Percentiles rank a stretch among this genome's conserved stretches.
Evolutionary conservation across 2,329 filamentous ascomycete genomes (phyloP).

Genomic region (Colletotrichum incanum): DNA sequence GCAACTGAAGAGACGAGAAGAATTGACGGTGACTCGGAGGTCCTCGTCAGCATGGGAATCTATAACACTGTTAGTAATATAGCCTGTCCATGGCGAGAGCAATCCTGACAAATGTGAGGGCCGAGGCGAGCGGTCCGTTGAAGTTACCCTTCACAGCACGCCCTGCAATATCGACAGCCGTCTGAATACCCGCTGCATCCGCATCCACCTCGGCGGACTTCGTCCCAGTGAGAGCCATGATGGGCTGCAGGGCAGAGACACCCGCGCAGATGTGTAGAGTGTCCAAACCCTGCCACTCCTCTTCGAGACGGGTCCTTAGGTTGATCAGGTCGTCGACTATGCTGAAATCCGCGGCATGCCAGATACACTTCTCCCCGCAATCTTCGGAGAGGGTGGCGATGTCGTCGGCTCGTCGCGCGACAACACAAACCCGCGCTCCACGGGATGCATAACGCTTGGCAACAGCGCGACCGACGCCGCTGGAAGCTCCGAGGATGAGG

Average conservation of each 20-base stretch:
- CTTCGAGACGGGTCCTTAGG: conserved; percentile 23
- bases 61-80: conserved; percentile 9
- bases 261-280: conserved; percentile 32
- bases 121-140: conserved; percentile 25
- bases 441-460: conserved; percentile 32
- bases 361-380: conserved; percentile 25
- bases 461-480: conserved; percentile 32
- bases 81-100: background rate
- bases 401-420: conserved; percentile 26
- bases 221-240: conserved; percentile 36
- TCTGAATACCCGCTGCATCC: conserved; percentile 15
- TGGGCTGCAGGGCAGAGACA: conserved; percentile 26
- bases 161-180: conserved; percentile 20
- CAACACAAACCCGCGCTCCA: conserved; percentile 29
- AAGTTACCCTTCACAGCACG: conserved; percentile 36
- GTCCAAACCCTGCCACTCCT: conserved; percentile 29
- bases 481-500: conserved; percentile 34
- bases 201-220: conserved; percentile 12
- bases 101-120: conserved; percentile 24
- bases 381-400: conserved; percentile 24
- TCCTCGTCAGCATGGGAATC: conserved; percentile 36
- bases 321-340: conserved; percentile 25
- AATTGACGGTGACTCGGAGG: conserved; percentile 19
- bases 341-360: conserved; percentile 26
- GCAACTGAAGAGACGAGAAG: conserved; percentile 35